These are phyloP conservation scores for Talaromyces stipitatus DNA, from an alignment of 495 filamentous ascomycete genomes.

Conservation along the genomic window DNA sequence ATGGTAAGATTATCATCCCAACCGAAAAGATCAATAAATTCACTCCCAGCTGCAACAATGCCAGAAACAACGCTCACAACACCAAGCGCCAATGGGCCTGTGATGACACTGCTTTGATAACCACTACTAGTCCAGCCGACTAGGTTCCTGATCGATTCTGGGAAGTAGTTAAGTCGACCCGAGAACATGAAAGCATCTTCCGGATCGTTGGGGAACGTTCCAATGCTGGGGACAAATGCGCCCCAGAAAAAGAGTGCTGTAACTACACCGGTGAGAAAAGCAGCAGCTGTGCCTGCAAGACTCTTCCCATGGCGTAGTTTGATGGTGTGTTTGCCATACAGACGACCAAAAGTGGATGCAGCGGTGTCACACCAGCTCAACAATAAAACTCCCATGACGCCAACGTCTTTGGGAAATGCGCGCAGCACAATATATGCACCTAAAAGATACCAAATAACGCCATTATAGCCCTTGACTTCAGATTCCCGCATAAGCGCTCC, in stretches of 20 bases:
- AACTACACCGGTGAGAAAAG: conserved; percentile 68
- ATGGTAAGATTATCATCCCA: conserved; percentile 98
- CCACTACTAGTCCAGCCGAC: conserved; percentile 38
- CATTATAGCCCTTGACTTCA: conserved; percentile 88
- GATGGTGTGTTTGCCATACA: conserved; percentile 83
- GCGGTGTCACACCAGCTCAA: conserved; percentile 98
- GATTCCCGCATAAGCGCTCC: conserved; percentile 95
- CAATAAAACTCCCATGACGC: conserved; percentile 77
- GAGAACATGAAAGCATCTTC: conserved; percentile 73
- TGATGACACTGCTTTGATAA: conserved; percentile 40
- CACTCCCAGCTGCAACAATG: conserved; percentile 75
- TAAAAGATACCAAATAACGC: conserved; percentile 91
- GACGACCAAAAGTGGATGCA: conserved; percentile 82
- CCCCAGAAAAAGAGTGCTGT: conserved; percentile 88
- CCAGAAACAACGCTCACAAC: conserved; percentile 84
- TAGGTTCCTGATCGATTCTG: conserved; percentile 37
- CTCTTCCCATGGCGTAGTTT: conserved; percentile 81
- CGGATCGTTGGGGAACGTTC: conserved; percentile 56
- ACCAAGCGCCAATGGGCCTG: conserved; percentile 67
- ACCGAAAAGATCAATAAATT: conserved; percentile 83
- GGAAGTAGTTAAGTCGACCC: conserved; percentile 60
- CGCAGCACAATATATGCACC: conserved; percentile 79
- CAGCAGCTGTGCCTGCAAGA: conserved; percentile 79
- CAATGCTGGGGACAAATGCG: conserved; percentile 62
- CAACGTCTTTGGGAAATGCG: conserved; percentile 93